Base-by-base conservation (phyloP, 257 asterid species). In the Oldenlandia corymbosa region DNA sequence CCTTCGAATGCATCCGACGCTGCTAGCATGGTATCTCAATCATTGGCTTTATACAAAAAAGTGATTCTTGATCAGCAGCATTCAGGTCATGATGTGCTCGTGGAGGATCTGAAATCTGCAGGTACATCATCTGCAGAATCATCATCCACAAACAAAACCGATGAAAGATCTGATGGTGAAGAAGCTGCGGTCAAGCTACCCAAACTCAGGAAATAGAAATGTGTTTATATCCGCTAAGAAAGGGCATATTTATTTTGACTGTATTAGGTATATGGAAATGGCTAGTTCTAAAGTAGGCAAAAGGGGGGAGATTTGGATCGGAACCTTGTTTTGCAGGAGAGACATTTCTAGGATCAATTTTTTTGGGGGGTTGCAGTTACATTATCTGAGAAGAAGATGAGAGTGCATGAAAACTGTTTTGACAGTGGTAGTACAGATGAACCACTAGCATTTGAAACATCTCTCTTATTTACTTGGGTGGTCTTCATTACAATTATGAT, bases 11-110 rank as follows among this genome's bases (percentile, higher is more conserved):
- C 87, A 64, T 74, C 90, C 14, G 66, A 82, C 58, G 91, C 96
- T 51, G 81, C 96, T 51, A 84, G 75, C 68, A 84, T 86, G 89
- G 82, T 85, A 76, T 80, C 83, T 60, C 95, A 88, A 71, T 85
- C 88, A 39, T 67, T 88, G 26, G 58, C 74, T 17, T 79, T 91
- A 48, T 91, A 84, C 70, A 88, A 91, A 72, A 75, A 74, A 73
- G 47, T 91, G 67, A 56, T 81, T 52, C 23, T 18, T 21, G 83
- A 75, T 55, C 71, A 84, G 30, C 58, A 37, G 30, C 58, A 37
- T 48, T 47, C 79, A 14, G 60, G 31, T 31, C 46, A 75, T 64
- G 62, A 75, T 64, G 62, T 42, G 24, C 39, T 49, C 21, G 45
- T 69, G 37, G 54, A 45, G 58, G 65, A 7, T 34, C 9, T 43